Evolutionary conservation across 169 alveolate genomes (phyloP), one percentile per base, ranked within the genome.

Genomic region (Cryptosporidium bovis): DNA sequence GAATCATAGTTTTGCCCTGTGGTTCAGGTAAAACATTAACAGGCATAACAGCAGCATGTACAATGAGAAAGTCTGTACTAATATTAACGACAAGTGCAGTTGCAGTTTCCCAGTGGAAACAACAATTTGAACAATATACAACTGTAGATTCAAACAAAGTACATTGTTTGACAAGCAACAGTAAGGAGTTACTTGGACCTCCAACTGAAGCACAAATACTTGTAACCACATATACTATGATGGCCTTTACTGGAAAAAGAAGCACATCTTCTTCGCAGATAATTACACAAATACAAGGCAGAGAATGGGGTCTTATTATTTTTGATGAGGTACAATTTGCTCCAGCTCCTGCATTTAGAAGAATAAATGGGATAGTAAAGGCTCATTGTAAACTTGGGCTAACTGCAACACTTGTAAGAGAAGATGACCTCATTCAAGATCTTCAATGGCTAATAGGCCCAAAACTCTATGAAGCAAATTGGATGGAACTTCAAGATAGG

Each of bases 11-110:
- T 15, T 92, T 98, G 44, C 99, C 99, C 1, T 98, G 99, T 93
- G 99, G 99, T 15, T 99, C 99, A 13, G 99, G 99, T 3, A 98
- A 98, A 92, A 98, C 99, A 1, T 83, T 98, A 58, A 98, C 99
- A n/a, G 99, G 99, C 31, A 97, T 98, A 6, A 96, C 98, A 34
- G 99, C 99, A n/a, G 97, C 98, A 46, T 94, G 98, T 82, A 97
- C 99, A 6, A 95, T 98, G 44, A 96, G 98, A 91, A 96, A 97
- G 77, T 95, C 99, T 27, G 92, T 97, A 0, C 92, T 98, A 66
- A 97, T 98, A 53, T 64, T 93, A 27, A 93, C 96, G 20, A 93
- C 96, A 1, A 92, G 94, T 93, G 98, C 98, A 24, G 97, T 92
- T 68, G 98, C 97, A 31, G 99, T 93, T 36, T 98, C 97, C 51